Percentiles rank a stretch among this genome's conserved stretches.
Evolutionary conservation across 2,329 filamentous ascomycete species (phyloP).

Genomic region (Hortaea sp.): DNA sequence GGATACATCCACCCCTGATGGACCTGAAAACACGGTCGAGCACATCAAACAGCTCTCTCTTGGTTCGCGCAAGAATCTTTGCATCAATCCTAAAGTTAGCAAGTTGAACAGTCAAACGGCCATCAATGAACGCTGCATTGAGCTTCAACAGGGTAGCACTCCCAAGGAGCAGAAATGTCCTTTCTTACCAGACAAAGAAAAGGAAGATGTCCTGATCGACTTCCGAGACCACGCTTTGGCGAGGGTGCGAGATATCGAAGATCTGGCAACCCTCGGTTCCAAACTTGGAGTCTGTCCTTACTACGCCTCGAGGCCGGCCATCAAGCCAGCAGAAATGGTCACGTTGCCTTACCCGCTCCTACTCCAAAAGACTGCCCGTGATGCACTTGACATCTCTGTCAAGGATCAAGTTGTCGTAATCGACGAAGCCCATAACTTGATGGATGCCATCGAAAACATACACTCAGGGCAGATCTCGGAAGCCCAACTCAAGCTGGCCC

Average conservation of each 20-base stretch:
- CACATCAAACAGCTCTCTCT: constrained; percentile 70
- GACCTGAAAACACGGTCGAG: constrained; percentile 36
- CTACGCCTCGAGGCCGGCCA: constrained; percentile 80
- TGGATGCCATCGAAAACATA: constrained; percentile 84
- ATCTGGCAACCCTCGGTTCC: constrained; percentile 68
- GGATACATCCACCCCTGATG: constrained; percentile 5
- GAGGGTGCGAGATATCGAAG: constrained; percentile 85
- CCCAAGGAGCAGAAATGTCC: constrained; percentile 59
- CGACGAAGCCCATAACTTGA: constrained; percentile 95
- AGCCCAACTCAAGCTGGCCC: constrained; percentile 60
- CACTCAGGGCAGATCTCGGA: constrained; percentile 70
- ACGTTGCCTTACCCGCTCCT: constrained; percentile 88
- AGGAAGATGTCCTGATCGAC: constrained; percentile 58
- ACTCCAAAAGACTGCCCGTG: constrained; percentile 74
- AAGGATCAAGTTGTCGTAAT: constrained; percentile 89
- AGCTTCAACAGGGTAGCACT: constrained; percentile 66
- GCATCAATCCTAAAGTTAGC: constrained; percentile 77
- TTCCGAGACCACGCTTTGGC: constrained; percentile 82
- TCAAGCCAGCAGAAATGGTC: constrained; percentile 68
- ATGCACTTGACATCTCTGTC: constrained; percentile 76
- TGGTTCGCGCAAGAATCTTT: constrained; percentile 76
- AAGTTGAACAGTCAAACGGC: constrained; percentile 60
- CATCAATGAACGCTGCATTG: constrained; percentile 88
- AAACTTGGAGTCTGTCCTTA: constrained; percentile 81
- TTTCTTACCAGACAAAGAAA: constrained; percentile 70